These are phyloP conservation scores for Hypericum perforatum DNA, from an alignment of 345 rosid species.

Conservation along the genomic window DNA sequence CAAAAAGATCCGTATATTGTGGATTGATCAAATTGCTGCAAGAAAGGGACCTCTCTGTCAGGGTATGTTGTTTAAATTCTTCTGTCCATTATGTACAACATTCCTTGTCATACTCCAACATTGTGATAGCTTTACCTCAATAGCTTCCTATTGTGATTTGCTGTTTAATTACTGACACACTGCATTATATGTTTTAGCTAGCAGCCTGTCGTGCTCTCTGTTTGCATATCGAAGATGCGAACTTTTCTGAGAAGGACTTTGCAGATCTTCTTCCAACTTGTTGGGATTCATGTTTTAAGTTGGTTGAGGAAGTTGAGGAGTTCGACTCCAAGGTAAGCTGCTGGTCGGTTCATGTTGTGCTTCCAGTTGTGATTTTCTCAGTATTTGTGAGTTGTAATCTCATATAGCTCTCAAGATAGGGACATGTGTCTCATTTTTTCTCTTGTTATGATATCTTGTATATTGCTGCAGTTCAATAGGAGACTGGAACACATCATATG, in stretches of 20 bases:
- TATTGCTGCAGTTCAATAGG: no score
- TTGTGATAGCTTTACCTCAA: neutral
- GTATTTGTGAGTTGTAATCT: neutral
- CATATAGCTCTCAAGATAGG: neutral
- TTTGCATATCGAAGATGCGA: slow-evolving; percentile 88
- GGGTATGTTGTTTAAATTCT: slow-evolving; percentile 37
- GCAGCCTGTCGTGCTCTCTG: slow-evolving; percentile 96
- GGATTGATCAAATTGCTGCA: slow-evolving; percentile 74
- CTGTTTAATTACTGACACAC: slow-evolving; percentile 23
- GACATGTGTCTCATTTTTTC: no score
- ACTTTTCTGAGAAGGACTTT: slow-evolving; percentile 65
- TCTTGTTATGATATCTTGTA: no score
- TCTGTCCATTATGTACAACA: neutral
- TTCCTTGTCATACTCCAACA: neutral
- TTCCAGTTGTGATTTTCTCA: no score
- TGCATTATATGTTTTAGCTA: slow-evolving; percentile 46
- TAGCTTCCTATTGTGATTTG: neutral
- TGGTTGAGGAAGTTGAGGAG: slow-evolving; percentile 92
- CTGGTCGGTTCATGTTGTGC: neutral
- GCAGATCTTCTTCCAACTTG: slow-evolving; percentile 83
- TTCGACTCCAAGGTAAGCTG: slow-evolving; percentile 84
- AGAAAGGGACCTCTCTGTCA: slow-evolving; percentile 77
- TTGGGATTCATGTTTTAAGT: slow-evolving; percentile 79
- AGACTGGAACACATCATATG: no score
- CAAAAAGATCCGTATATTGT: slow-evolving; percentile 83